Evolutionary conservation across 2,329 filamentous ascomycete species (phyloP), one percentile per base, ranked within the genome.

Genomic region (Fusarium buxicola): DNA sequence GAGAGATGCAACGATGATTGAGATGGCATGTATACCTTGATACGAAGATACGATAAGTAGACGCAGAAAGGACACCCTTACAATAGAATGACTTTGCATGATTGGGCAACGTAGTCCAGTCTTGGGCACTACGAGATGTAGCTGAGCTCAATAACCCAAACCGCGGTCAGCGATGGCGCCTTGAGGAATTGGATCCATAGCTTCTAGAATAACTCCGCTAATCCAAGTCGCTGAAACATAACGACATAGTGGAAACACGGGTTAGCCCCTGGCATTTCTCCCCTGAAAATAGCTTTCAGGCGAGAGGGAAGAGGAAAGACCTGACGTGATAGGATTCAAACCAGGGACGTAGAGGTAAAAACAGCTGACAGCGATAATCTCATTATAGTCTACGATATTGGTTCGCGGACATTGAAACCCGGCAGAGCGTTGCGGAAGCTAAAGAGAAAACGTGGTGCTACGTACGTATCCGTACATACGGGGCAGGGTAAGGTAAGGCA

Each of bases 121-220:
- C 18, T 28, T 43, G 16, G 28, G 12, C 5, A 39, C 10, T 24
- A 10, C 32, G 15, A 7, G 15, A 18, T 28, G 31, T 38, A 53
- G 32, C 38, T 9, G 24, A 10, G 28, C 13, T 45, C 30, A 16
- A 28, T 45, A 16, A 45, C 12, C 43, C 24, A 34, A 32, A 32
- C 5, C 21, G 18, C 15, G 18, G n/a, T 31, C 40, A 8, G 18
- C 30, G 18, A 15, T 32, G 43, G 18, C 11, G 11, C 7, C 27
- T 30, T 24, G 21, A 34, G 16, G 18, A 10, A n/a, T 27, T 27
- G 27, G 58, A 24, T 49, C 25, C 34, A 53, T 41, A 18, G 41
- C 27, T 69, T 70, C 58, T 64, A 63, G 65, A 70, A 68, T 36
- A 56, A 51, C 62, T 59, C 48, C 13, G 25, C 25, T 18, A 54